Conservation (phyloP, 768 basidiomycete species). For the Suillus lakei region DNA sequence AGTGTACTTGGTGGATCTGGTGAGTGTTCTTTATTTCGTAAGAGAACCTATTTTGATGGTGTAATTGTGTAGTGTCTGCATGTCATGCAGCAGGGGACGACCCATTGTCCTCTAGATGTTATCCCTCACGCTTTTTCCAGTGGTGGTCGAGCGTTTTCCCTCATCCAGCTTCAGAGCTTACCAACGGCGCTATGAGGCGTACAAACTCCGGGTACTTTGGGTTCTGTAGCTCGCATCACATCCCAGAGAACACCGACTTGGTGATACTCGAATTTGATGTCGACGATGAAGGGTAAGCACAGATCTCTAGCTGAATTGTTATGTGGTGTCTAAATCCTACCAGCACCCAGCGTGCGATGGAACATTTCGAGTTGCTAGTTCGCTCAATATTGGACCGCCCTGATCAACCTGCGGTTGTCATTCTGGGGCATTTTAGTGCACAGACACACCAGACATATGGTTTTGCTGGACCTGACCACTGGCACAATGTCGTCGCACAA, state of each 20-base stretch:
- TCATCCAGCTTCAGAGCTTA: slow-evolving; percentile 95
- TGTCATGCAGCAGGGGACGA: slow-evolving; percentile 95
- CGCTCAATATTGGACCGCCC: slow-evolving; percentile 90
- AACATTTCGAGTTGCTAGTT: slow-evolving; percentile 90
- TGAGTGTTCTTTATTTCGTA: slow-evolving; percentile 40
- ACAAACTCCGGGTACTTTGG: slow-evolving; percentile 95
- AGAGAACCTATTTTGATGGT: slow-evolving; percentile 5
- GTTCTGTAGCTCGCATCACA: slow-evolving; percentile 90
- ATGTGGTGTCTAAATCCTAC: not conserved
- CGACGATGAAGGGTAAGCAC: slow-evolving; percentile 82
- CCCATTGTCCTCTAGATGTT: slow-evolving; percentile 82
- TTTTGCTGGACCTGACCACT: slow-evolving; percentile 88
- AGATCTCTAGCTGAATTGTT: not conserved
- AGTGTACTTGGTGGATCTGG: slow-evolving; percentile 89
- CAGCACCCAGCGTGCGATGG: slow-evolving; percentile 73
- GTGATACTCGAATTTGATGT: slow-evolving; percentile 95
- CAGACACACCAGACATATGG: slow-evolving; percentile 81
- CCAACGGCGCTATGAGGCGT: slow-evolving; percentile 93
- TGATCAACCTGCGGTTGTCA: slow-evolving; percentile 88
- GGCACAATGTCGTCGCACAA: slow-evolving; percentile 89
- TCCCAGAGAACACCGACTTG: slow-evolving; percentile 93
- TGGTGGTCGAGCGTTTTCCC: slow-evolving; percentile 99
- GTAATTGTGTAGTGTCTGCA: slow-evolving; percentile 70
- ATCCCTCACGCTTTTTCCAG: slow-evolving; percentile 92
- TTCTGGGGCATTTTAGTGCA: slow-evolving; percentile 95